These are phyloP conservation scores for Backusella circina DNA, from an alignment of 192 early-diverging fungal genomes.

Conservation along the genomic window DNA sequence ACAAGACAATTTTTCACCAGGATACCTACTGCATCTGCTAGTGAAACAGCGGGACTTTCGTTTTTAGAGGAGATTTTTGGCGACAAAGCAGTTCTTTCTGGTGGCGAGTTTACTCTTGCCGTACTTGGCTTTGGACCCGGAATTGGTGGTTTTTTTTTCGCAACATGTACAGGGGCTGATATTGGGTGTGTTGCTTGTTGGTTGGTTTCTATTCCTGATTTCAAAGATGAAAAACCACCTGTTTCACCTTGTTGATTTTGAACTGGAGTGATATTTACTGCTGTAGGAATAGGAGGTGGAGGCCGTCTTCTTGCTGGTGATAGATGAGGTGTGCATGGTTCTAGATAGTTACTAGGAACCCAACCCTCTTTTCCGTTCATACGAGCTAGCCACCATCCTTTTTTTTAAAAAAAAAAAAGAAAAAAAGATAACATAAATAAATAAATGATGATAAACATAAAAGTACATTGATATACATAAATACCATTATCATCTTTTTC, in stretches of 20 bases:
- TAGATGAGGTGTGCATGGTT: slow-evolving; percentile 38
- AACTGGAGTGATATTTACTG: neutral
- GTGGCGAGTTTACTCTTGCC: slow-evolving; percentile 3
- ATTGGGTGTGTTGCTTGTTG: slow-evolving; percentile 33
- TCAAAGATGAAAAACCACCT: slow-evolving; percentile 24
- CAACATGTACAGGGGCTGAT: slow-evolving; percentile 17
- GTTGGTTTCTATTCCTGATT: slow-evolving; percentile 48
- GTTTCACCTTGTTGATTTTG: neutral
- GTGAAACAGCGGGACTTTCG: slow-evolving; percentile 28
- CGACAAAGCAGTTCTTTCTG: slow-evolving; percentile 4
- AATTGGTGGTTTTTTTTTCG: slow-evolving; percentile 9
- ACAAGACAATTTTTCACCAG: too few species aligned
- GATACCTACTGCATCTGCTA: neutral
- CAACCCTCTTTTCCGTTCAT: slow-evolving; percentile 59
- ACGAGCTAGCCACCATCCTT: slow-evolving; percentile 50
- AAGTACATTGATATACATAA: slow-evolving; percentile 50
- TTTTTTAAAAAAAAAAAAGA: slow-evolving; percentile 7
- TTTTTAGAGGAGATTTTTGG: slow-evolving; percentile 11
- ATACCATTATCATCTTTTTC: slow-evolving; percentile 57
- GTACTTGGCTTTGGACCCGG: slow-evolving; percentile 24
- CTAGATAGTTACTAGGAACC: slow-evolving; percentile 74
- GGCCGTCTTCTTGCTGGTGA: slow-evolving; percentile 9
- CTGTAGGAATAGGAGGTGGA: neutral
- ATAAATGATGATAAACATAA: too few species aligned
- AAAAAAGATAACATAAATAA: too few species aligned